Evolutionary conservation across 371 early-diverging fungal genomes (phyloP).

Genomic region (Mortierella sp.): DNA sequence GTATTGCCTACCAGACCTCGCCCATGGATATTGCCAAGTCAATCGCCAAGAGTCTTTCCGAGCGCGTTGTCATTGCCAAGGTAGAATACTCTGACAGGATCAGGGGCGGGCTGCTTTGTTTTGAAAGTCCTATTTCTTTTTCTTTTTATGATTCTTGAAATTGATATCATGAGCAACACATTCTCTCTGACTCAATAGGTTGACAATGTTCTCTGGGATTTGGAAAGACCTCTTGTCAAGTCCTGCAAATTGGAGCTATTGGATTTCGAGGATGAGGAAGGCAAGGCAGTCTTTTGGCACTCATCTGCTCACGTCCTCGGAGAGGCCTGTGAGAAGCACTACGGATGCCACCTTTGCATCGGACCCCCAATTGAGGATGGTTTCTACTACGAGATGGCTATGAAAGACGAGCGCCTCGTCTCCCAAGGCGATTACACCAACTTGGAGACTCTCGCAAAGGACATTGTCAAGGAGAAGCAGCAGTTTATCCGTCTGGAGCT

Average conservation of each 20-base stretch:
- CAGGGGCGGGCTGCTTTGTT: too few species aligned
- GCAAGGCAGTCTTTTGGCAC: slow-evolving; percentile 98
- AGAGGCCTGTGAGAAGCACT: slow-evolving; percentile 97
- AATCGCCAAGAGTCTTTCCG: slow-evolving; percentile 91
- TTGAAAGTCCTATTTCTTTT: background rate
- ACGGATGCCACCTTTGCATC: slow-evolving; percentile 96
- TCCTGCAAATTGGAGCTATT: slow-evolving; percentile 90
- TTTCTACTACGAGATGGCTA: slow-evolving; percentile 99
- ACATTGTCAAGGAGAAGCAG: slow-evolving; percentile 96
- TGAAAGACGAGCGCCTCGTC: slow-evolving; percentile 79
- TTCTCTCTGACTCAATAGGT: slow-evolving; percentile 33
- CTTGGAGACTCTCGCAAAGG: slow-evolving; percentile 88
- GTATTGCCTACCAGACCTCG: slow-evolving; percentile 95
- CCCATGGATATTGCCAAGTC: slow-evolving; percentile 94
- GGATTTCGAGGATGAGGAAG: slow-evolving; percentile 96
- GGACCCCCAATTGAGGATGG: slow-evolving; percentile 99
- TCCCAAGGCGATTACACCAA: slow-evolving; percentile 84
- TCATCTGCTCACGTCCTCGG: slow-evolving; percentile 99
- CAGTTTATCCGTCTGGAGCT: slow-evolving; percentile 93
- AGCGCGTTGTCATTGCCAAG: slow-evolving; percentile 95
- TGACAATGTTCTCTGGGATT: slow-evolving; percentile 94
- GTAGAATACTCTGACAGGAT: slow-evolving; percentile 55
- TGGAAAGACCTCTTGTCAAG: slow-evolving; percentile 87
- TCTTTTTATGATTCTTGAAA: too few species aligned
- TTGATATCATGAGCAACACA: slow-evolving; percentile 22